These are phyloP conservation scores for Sphagnurus paluster DNA, from an alignment of 1,284 basidiomycete species.

Conservation along the genomic window DNA sequence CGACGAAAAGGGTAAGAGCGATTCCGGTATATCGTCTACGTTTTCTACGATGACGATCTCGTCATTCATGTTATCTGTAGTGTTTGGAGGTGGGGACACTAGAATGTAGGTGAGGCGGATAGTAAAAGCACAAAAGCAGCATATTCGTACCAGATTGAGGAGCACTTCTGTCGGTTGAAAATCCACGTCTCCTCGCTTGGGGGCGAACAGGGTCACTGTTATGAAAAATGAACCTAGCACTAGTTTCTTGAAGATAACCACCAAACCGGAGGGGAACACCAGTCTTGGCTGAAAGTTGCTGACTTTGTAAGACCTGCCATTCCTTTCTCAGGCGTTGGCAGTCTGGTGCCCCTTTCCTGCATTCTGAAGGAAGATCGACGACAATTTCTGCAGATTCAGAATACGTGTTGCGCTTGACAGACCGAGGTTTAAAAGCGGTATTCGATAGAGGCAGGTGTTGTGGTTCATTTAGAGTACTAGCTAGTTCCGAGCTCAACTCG, in stretches of 20 bases:
- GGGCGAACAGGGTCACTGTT: neutral
- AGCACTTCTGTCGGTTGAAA: neutral
- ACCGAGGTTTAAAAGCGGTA: neutral
- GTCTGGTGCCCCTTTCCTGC: constrained; percentile 11
- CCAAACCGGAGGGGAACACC: constrained; percentile 7
- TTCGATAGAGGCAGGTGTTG: neutral
- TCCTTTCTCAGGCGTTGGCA: constrained; percentile 6
- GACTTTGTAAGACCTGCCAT: constrained; percentile 7
- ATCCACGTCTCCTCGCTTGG: neutral
- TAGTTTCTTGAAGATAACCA: constrained; percentile 5
- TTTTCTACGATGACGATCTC: constrained; percentile 13
- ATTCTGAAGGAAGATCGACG: constrained; percentile 10
- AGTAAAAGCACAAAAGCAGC: neutral
- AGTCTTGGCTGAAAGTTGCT: constrained; percentile 5
- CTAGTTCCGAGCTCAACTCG: neutral
- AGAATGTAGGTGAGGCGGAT: neutral
- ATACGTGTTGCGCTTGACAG: neutral
- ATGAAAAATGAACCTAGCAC: constrained; percentile 8
- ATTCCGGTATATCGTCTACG: constrained; percentile 2
- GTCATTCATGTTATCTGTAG: neutral
- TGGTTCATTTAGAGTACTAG: neutral
- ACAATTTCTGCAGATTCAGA: constrained; percentile 7
- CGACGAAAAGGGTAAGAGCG: neutral
- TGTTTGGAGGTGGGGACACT: neutral
- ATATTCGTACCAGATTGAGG: neutral